Base-by-base conservation (phyloP, 805 yeast genomes). In the Wickerhamomyces strasburgensis region DNA sequence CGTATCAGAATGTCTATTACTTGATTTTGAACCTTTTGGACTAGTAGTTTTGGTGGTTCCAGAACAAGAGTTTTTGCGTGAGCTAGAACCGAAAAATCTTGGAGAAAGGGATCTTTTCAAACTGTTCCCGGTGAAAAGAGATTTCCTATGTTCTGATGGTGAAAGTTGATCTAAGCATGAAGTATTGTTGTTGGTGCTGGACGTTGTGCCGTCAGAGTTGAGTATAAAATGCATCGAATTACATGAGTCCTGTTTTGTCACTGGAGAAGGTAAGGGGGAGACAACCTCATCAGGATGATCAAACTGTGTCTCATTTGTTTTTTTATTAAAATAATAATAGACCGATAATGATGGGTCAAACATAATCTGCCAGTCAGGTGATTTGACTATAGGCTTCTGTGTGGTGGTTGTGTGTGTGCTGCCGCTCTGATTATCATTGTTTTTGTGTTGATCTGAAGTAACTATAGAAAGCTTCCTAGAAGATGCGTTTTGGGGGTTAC, bases 271-370 rank as follows among this genome's bases (percentile, higher is more conserved):
- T 6, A 51, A 42, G 0, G 52, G 45, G 13, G 56, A 52, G n/a
- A 52, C 51, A 5, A 65, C 69, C 39, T 65, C 71, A 40, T 60
- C 57, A 0, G 71, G 68, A 25, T 54, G 60, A 40, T 65, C 70
- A 42, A 59, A 65, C 29, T 63, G 56, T 4, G 59, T 48, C 6
- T 58, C 52, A 24, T 52, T 51, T 1, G 61, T 59, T 14, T 35
- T 35, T 2, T 46, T 38, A 42, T 65, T 62, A 14, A 58, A 29
- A 40, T 54, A 65, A 43, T 60, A 62, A 33, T 59, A 53, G 28
- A 56, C 62, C 5, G 59, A 42, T 10, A 64, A 45, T 3, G 50
- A 46, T 0, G 52, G 38, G 32, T 65, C 69, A 36, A 40, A 50
- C 15, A 50, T 38, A 4, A 47, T 35, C 15, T 46, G 44, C 57